A percentile compares a stretch with the other conserved stretches of the same genome.
These are phyloP conservation scores for Gossypium schwendimanii DNA, from an alignment of 441 rosid species.

Conservation along the genomic window DNA sequence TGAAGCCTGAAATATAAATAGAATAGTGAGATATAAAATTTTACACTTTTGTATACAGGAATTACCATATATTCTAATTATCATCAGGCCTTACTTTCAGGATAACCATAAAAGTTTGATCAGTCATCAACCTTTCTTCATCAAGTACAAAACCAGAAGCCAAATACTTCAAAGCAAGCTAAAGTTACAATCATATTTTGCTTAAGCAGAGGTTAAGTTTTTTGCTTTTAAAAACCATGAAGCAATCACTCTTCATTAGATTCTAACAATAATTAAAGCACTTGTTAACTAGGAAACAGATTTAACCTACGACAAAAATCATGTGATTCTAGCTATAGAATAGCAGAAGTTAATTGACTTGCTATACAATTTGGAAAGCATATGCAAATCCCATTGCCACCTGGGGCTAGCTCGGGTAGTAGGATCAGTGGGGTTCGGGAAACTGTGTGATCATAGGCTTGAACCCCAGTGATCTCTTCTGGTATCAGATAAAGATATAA, in stretches of 20 bases:
- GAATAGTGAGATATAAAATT: conserved; percentile 15
- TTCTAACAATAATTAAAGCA: not conserved
- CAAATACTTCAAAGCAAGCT: not conserved
- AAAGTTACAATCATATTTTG: conserved; percentile 5
- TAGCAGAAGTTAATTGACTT: not conserved
- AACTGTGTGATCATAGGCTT: not conserved
- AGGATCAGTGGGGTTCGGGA: not conserved
- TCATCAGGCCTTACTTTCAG: not conserved
- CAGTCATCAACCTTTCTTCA: conserved; percentile 2
- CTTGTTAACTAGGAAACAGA: not conserved
- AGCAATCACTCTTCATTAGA: not conserved
- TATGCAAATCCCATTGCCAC: not conserved
- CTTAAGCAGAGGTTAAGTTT: not conserved
- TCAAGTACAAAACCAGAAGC: not conserved
- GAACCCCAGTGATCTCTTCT: not conserved
- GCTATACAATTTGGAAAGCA: not conserved
- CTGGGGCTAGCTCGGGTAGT: not conserved
- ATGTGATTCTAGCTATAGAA: not conserved
- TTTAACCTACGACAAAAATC: not conserved
- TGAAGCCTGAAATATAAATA: conserved; percentile 54
- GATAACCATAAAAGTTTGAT: not conserved
- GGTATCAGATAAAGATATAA: not conserved
- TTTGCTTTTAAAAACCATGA: not conserved
- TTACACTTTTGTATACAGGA: not conserved
- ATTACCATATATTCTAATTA: not conserved